Evolutionary conservation across 208 protist genomes (phyloP).

Genomic region (Tritrichomonas musculus): DNA sequence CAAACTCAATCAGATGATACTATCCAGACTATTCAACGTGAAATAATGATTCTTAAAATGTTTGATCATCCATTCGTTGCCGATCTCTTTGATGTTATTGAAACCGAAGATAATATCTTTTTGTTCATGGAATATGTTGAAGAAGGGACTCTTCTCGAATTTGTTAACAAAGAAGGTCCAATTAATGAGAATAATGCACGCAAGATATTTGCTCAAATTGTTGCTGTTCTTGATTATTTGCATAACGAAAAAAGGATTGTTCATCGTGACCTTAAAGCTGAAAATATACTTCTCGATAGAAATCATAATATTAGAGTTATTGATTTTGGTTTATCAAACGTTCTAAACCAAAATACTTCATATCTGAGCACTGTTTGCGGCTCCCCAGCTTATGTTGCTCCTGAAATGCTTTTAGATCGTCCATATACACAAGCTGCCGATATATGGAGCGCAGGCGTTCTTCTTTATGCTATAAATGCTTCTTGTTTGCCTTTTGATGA

Average conservation of each 20-base stretch:
- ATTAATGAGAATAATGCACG: neutral
- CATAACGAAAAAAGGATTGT: slow-evolving; percentile 23
- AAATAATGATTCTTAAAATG: neutral
- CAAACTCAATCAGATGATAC: neutral
- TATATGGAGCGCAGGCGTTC: slow-evolving; percentile 24
- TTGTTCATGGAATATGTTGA: slow-evolving; percentile 6
- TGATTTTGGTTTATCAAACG: slow-evolving; percentile 18
- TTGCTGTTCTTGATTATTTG: neutral
- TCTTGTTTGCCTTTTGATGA: slow-evolving; percentile 23
- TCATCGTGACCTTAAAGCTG: slow-evolving; percentile 3
- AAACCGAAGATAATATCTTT: neutral
- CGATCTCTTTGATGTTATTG: neutral
- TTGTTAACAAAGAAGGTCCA: neutral
- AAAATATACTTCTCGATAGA: neutral
- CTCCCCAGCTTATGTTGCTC: neutral
- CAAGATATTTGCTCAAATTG: neutral
- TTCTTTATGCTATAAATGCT: neutral
- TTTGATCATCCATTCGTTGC: neutral
- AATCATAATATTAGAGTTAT: slow-evolving; percentile 20
- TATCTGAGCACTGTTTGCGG: neutral
- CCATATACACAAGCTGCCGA: neutral
- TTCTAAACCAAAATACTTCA: neutral
- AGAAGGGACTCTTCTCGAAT: neutral
- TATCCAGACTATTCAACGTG: neutral
- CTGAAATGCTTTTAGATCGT: neutral